Evolutionary conservation across 345 rosid genomes (phyloP).

Genomic region (Camelina hispida): DNA sequence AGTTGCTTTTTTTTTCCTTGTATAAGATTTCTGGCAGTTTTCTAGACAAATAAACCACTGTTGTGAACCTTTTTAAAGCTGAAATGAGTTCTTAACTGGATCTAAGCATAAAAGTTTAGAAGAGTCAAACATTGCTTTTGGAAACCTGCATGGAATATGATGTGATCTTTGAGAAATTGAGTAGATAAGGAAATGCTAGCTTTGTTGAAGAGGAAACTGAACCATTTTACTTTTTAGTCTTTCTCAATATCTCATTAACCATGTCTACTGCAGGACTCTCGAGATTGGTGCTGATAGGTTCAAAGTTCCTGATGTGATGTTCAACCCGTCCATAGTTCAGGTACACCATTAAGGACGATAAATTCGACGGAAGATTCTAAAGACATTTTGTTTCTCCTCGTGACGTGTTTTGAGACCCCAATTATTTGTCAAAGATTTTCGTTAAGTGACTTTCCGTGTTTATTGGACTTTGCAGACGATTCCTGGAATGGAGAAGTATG

Average conservation of each 20-base stretch:
- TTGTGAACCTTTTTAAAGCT: constrained; percentile 2
- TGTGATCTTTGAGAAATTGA: constrained; percentile 2
- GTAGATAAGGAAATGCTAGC: not conserved
- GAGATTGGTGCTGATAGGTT: constrained; percentile 98
- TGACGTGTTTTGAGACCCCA: constrained; percentile 9
- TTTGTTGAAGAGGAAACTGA: constrained; percentile 1
- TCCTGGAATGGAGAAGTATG: constrained; percentile 78
- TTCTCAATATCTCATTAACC: constrained; percentile 18
- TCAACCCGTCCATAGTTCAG: constrained; percentile 88
- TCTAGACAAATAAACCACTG: not conserved
- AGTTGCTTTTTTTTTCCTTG: constrained; percentile 5
- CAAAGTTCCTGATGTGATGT: constrained; percentile 94
- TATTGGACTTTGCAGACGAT: constrained; percentile 65
- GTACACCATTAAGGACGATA: constrained; percentile 44
- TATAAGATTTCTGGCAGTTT: not conserved
- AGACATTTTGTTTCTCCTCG: constrained; percentile 22
- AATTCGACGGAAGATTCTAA: not conserved
- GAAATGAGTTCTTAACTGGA: not conserved
- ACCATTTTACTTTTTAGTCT: not conserved
- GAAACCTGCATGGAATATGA: constrained; percentile 14
- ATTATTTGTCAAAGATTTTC: not conserved
- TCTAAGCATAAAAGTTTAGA: not conserved
- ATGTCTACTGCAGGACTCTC: constrained; percentile 66
- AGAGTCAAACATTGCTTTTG: constrained; percentile 25
- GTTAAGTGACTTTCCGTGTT: constrained; percentile 15